Base-by-base conservation (phyloP, 83 land plant genomes). In the Picea abies region DNA sequence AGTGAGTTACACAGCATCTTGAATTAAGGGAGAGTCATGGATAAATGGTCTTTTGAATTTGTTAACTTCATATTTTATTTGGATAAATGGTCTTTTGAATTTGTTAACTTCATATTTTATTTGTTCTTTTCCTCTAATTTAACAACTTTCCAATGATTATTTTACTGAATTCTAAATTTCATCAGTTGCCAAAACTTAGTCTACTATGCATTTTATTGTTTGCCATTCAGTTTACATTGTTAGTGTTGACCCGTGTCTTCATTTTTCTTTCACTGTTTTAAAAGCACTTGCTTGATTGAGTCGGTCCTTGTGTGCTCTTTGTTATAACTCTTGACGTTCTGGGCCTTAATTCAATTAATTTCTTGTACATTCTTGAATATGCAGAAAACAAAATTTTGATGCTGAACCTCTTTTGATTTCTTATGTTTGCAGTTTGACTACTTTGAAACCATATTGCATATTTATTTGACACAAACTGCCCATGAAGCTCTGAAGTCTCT, bases 401-500 rank as follows among this genome's bases (percentile, higher is more conserved):
- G 62, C 41, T 60, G 63, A 44, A 60, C 4, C 25, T 25, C 22
- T 23, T 60, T 12, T 6, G 39, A 35, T 81, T 44, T 41, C 3
- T 79, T 17, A 25, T 19, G 65, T 67, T 29, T 86, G 88, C 92
- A 96, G 98, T 89, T 94, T 63, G 95, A 94, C 72, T 96, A 94
- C 85, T 87, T 96, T 69, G 95, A 96, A 83, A 87, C 97, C 58
- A 85, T 96, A 62, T 80, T 96, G 78, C 85, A 90, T 79, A 82
- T 85, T 19, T 94, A 96, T 81, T 86, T 92, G 69, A 94, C 98
- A 20, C 52, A 85, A 35, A 90, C 80, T 19, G 98, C 95, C 11
- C 85, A 82, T 58, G 93, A 92, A 65, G 82, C 93, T n/a, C 83
- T 91, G 44, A 95, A 88, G 76, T 87, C 92, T 20, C 78, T 94